These are phyloP conservation scores for Macrophomina phaseolina DNA, from an alignment of 2,329 filamentous ascomycete species.

Conservation along the genomic window DNA sequence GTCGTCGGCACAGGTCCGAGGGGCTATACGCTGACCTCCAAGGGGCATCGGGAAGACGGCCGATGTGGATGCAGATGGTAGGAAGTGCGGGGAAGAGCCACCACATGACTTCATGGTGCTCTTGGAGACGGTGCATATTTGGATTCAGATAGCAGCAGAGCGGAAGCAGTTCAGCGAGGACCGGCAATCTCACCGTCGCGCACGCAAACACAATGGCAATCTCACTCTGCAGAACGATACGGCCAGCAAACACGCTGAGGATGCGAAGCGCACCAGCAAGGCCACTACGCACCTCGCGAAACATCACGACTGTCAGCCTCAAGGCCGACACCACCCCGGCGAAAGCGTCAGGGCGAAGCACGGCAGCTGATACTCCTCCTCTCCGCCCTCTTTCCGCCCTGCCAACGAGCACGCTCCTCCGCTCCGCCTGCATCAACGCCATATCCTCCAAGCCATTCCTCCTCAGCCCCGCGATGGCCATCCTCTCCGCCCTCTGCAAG, in stretches of 20 bases:
- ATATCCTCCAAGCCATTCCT: constrained; percentile 13
- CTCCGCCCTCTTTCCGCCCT: constrained; percentile 2
- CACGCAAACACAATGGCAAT: too few relatives aligned
- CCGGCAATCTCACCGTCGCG: too few relatives aligned
- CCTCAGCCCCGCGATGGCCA: not conserved
- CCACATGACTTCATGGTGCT: not conserved
- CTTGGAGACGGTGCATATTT: not conserved
- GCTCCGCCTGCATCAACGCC: constrained; percentile 19
- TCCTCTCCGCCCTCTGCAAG: constrained; percentile 16
- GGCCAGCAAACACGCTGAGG: not conserved
- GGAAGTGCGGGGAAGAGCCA: not conserved
- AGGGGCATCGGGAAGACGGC: not conserved
- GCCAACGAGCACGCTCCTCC: constrained; percentile 12
- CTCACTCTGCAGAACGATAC: not conserved
- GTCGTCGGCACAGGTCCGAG: not conserved
- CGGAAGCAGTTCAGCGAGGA: too few relatives aligned
- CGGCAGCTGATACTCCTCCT: not conserved
- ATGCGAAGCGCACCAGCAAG: not conserved
- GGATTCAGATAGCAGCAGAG: too few relatives aligned
- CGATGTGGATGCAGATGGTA: not conserved
- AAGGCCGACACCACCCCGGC: not conserved
- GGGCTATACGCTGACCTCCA: not conserved
- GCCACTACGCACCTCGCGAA: not conserved
- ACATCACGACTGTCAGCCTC: not conserved
- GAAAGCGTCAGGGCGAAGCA: not conserved